Base-by-base conservation (phyloP, 2,329 filamentous ascomycete species). In the Aspergillus ochraceus region DNA sequence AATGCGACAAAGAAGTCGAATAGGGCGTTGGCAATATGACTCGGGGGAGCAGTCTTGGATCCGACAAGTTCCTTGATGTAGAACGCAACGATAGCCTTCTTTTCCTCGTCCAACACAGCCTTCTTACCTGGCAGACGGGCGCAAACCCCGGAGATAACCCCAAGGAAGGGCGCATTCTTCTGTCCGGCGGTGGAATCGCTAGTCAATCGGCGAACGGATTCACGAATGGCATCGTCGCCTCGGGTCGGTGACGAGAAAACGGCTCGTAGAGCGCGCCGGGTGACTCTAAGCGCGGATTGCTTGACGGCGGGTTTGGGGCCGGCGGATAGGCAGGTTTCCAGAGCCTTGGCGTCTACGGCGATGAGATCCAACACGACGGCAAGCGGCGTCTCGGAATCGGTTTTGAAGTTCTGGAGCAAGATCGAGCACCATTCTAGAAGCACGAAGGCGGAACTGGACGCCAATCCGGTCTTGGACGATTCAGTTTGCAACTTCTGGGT, bases 371-470 rank as follows among this genome's bases (percentile, higher is more conserved):
- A 70, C 46, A 77, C 73, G 59, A 64, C 82, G 71, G 55, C 86
- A 85, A 75, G 73, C 88, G 87, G 69, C 81, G 81, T 54, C 86
- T 84, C 88, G 88, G 92, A 49, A 85, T 77, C 85, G 52, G 83
- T 83, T 32, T 85, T 85, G 26, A 92, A 81, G 59, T 89, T 83
- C 69, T 93, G 88, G 66, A 97, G 84, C 54, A 97, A 78, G 59
- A 94, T 76, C 60, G 89, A 90, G 75, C 88, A 92, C 94, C 94
- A 99, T 75, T 97, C 91, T 14, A 95, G 84, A 66, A 99, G 81
- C 52, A 96, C 91, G 73, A 97, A 96, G 5, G 92, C 90, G 76
- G 88, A 96, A 49, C 84, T 86, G 17, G 90, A 80, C 32, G 94
- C 91, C 68, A 98, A 88, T 63, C 87, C 88, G 19, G 84, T 80